These are phyloP conservation scores for Wallacemonas sp. DNA, from an alignment of 208 protist species.

Conservation along the genomic window DNA sequence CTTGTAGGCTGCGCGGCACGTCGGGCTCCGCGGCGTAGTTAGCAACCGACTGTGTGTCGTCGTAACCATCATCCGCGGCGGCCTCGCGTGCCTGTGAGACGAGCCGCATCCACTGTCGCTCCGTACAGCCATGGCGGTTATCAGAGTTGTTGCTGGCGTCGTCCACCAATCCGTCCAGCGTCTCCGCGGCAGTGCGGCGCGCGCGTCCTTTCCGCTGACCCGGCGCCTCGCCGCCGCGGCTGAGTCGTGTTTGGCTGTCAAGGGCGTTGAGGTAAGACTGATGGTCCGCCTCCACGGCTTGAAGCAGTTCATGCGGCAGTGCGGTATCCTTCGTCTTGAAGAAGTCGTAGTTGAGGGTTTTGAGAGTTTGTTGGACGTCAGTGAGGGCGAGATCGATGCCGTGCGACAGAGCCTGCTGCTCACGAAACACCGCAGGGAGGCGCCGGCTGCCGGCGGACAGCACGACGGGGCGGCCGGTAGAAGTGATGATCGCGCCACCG, in stretches of 20 bases:
- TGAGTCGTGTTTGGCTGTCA: neutral
- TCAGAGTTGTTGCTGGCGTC: neutral
- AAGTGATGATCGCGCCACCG: constrained; percentile 15
- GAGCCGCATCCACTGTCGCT: constrained; percentile 24
- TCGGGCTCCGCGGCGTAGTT: constrained; percentile 67
- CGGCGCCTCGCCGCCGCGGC: neutral
- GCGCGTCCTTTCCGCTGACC: neutral
- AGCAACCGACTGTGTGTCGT: constrained; percentile 59
- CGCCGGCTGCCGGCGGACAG: constrained; percentile 35
- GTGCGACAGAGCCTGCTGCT: constrained; percentile 31
- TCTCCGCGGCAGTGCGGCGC: neutral
- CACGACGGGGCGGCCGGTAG: constrained; percentile 15
- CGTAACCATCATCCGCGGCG: constrained; percentile 65
- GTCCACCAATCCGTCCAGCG: constrained; percentile 1
- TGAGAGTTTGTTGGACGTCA: constrained; percentile 29
- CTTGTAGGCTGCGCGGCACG: constrained; percentile 26
- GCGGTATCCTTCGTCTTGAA: constrained; percentile 16
- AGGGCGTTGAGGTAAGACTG: constrained; percentile 4
- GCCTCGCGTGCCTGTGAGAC: constrained; percentile 50
- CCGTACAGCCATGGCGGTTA: constrained; percentile 12
- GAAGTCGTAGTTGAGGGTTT: constrained; percentile 27
- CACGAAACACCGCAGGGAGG: constrained; percentile 44
- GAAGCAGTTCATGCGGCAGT: constrained; percentile 17
- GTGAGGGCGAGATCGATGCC: constrained; percentile 23
- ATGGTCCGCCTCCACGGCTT: constrained; percentile 24